Conservation (phyloP, 805 yeast genomes). For the Suhomyces faveliae region DNA sequence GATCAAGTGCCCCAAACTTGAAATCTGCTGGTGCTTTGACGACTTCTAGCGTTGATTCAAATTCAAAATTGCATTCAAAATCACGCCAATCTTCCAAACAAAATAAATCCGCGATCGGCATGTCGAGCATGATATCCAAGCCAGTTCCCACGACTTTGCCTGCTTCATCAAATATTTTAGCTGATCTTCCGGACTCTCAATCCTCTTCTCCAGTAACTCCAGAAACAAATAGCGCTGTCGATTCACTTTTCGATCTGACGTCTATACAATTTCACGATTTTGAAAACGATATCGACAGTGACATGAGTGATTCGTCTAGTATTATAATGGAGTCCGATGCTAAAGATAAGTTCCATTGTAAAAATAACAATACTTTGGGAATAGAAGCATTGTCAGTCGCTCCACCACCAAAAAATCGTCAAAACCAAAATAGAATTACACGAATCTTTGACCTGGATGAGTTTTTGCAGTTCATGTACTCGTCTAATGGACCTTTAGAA, state of each 20-base stretch:
- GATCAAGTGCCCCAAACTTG: conserved; percentile 25
- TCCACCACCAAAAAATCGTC: background rate
- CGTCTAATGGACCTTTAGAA: conserved; percentile 5
- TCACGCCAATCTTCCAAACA: background rate
- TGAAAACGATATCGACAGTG: conserved; percentile 10
- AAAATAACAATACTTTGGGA: background rate
- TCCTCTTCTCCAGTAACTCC: conserved; percentile 9
- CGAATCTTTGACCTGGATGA: conserved; percentile 3
- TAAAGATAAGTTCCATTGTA: background rate
- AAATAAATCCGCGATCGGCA: conserved; percentile 4
- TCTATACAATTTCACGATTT: conserved; percentile 18
- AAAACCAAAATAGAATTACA: background rate
- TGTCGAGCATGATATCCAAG: conserved; percentile 5
- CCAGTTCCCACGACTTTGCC: background rate
- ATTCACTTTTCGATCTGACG: conserved; percentile 18
- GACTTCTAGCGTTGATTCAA: background rate
- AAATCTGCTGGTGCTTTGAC: conserved; percentile 1
- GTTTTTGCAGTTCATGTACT: conserved; percentile 4
- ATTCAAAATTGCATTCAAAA: conserved; percentile 2
- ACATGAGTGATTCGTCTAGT: conserved; percentile 1
- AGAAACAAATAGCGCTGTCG: conserved; percentile 16
- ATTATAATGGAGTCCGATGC: background rate
- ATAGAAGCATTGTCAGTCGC: background rate
- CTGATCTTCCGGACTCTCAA: background rate
- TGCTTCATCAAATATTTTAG: conserved; percentile 9